These are phyloP conservation scores for Suaeda aralocaspica DNA, from an alignment of 148 eudicot genomes.

Conservation along the genomic window DNA sequence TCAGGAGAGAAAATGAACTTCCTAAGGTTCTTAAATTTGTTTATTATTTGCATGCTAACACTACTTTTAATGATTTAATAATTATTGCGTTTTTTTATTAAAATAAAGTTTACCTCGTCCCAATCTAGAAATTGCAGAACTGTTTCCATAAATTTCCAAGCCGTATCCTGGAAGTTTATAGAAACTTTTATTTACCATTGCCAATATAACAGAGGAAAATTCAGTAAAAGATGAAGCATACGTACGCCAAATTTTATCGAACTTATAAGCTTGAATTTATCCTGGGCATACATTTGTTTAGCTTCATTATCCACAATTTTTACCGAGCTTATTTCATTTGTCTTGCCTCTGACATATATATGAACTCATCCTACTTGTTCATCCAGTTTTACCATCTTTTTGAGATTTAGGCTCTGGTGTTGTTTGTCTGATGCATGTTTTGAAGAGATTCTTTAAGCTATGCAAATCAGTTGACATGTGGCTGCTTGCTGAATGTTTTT, in stretches of 20 bases:
- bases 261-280: background rate
- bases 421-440: no score
- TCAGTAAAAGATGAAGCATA: background rate
- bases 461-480: background rate
- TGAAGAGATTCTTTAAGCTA: background rate
- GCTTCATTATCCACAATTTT: background rate
- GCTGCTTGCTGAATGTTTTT: background rate
- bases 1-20: constrained; percentile 89
- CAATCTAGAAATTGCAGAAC: no score
- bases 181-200: background rate
- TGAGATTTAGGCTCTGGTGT: no score
- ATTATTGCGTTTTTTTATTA: no score
- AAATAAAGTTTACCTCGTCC: no score
- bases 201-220: no score
- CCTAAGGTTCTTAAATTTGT: constrained; percentile 48
- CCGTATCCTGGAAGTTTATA: background rate
- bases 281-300: background rate
- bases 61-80: no score
- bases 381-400: no score
- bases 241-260: background rate
- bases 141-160: no score
- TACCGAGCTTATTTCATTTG: background rate
- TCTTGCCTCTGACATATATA: background rate
- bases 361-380: background rate
- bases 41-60: background rate